phyloP scores from a whole-genome alignment of 148 eudicot genomes.

The Persicaria tinctoria region DNA sequence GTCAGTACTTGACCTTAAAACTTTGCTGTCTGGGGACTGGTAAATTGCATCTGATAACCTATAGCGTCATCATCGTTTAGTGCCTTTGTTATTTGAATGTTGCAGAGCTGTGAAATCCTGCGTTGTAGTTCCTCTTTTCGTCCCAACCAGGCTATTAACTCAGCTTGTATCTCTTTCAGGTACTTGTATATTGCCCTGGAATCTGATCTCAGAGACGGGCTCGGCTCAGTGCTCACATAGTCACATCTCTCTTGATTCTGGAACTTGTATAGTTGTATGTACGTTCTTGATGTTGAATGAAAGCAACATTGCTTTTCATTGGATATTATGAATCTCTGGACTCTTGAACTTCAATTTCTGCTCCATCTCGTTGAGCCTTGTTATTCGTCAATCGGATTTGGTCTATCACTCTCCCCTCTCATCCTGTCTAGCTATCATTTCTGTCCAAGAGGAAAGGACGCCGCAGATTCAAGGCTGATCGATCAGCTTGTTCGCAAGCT shows the following conservation, averaged over 20 bases:
- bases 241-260: constrained; percentile 26
- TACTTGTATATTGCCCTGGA: constrained; percentile 59
- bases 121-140: constrained; percentile 63
- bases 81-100: constrained; percentile 52
- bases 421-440: constrained; percentile 44
- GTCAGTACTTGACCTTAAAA: too few species aligned
- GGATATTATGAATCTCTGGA: neutral
- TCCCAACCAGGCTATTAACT: constrained; percentile 53
- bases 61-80: constrained; percentile 19
- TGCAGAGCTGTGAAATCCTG: constrained; percentile 43
- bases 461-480: constrained; percentile 22
- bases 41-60: too few species aligned
- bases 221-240: constrained; percentile 15
- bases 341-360: constrained; percentile 24
- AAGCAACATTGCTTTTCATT: too few species aligned
- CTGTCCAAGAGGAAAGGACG: constrained; percentile 18
- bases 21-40: too few species aligned
- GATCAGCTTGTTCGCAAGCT: constrained; percentile 74
- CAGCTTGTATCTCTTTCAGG: constrained; percentile 58
- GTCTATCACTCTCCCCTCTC: constrained; percentile 53
- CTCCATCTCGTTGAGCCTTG: constrained; percentile 52
- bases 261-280: too few species aligned
- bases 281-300: too few species aligned
- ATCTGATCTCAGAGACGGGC: constrained; percentile 39
- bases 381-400: constrained; percentile 37